phyloP scores from a whole-genome alignment of 1,139 yeast genomes.

The Magnusiomyces fungicola region DNA sequence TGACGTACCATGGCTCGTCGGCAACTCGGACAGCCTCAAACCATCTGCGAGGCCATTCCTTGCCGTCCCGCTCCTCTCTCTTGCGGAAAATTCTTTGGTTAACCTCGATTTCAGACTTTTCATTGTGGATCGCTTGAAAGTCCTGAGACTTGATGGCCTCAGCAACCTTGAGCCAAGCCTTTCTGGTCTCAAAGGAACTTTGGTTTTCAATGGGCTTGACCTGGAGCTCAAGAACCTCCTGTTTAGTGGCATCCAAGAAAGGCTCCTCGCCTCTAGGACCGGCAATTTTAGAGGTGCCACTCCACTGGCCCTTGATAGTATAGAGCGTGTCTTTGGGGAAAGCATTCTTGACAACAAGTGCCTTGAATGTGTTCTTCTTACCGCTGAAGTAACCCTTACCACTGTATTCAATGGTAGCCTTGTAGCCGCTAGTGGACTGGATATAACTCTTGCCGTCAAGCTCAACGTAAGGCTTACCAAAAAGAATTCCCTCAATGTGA shows the following conservation, averaged over 20 bases:
- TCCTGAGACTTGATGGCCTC: slow-evolving; percentile 74
- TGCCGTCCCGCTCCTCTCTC: slow-evolving; percentile 55
- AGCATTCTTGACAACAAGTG: slow-evolving; percentile 57
- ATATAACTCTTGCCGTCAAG: slow-evolving; percentile 79
- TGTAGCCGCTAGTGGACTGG: slow-evolving; percentile 72
- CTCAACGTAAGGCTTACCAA: slow-evolving; percentile 78
- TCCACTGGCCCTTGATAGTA: slow-evolving; percentile 90
- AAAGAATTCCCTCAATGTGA: slow-evolving; percentile 86
- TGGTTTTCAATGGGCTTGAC: slow-evolving; percentile 79
- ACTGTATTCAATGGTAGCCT: slow-evolving; percentile 66
- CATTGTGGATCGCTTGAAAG: slow-evolving; percentile 62
- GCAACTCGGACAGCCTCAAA: slow-evolving; percentile 34
- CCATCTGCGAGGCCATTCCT: slow-evolving; percentile 72
- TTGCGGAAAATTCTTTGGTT: slow-evolving; percentile 75
- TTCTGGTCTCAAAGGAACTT: slow-evolving; percentile 66
- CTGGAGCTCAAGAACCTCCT: slow-evolving; percentile 46
- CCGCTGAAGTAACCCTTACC: slow-evolving; percentile 98
- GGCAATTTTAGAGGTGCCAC: slow-evolving; percentile 53
- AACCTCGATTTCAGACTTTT: slow-evolving; percentile 73
- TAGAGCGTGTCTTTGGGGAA: slow-evolving; percentile 58
- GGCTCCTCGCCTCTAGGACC: slow-evolving; percentile 36
- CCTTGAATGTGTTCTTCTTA: slow-evolving; percentile 86
- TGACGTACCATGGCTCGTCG: slow-evolving; percentile 20
- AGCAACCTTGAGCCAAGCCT: slow-evolving; percentile 83
- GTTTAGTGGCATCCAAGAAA: slow-evolving; percentile 63